Conservation (phyloP, 2,329 filamentous ascomycete genomes). For the Fusarium nurragi region DNA sequence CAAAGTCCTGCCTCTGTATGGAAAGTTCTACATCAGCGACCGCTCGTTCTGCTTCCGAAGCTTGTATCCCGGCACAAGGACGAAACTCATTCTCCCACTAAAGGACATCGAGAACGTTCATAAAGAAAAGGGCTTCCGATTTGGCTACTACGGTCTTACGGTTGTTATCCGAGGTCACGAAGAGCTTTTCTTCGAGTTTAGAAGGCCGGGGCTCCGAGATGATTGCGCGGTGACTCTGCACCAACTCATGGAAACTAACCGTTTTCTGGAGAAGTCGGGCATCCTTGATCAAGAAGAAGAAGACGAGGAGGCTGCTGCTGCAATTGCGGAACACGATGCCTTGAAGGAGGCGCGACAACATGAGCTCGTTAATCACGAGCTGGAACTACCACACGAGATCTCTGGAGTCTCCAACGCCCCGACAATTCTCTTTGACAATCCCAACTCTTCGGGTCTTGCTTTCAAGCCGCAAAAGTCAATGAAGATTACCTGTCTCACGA, state of each 20-base stretch:
- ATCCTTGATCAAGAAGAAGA: slow-evolving; percentile 73
- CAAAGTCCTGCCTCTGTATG: slow-evolving; percentile 88
- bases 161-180: slow-evolving; percentile 94
- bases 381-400: slow-evolving; percentile 58
- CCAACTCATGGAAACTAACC: slow-evolving; percentile 76
- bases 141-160: slow-evolving; percentile 89
- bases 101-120: slow-evolving; percentile 92
- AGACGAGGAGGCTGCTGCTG: slow-evolving; percentile 76
- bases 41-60: slow-evolving; percentile 92
- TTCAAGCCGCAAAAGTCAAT: slow-evolving; percentile 86
- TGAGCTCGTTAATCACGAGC: slow-evolving; percentile 61
- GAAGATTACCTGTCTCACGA: slow-evolving; percentile 91
- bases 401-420: slow-evolving; percentile 66
- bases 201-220: slow-evolving; percentile 78
- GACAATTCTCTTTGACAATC: slow-evolving; percentile 88
- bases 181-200: slow-evolving; percentile 96
- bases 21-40: slow-evolving; percentile 94
- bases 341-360: slow-evolving; percentile 76
- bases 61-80: slow-evolving; percentile 85
- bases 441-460: slow-evolving; percentile 85
- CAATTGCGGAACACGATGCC: slow-evolving; percentile 82
- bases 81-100: slow-evolving; percentile 90
- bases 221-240: slow-evolving; percentile 87
- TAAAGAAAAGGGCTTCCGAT: slow-evolving; percentile 93
- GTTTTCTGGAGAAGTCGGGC: slow-evolving; percentile 75